A percentile compares a stretch with the other conserved stretches of the same genome.
Conservation (phyloP, 2,329 filamentous ascomycete species). For the Sclerotinia spermophila region DNA sequence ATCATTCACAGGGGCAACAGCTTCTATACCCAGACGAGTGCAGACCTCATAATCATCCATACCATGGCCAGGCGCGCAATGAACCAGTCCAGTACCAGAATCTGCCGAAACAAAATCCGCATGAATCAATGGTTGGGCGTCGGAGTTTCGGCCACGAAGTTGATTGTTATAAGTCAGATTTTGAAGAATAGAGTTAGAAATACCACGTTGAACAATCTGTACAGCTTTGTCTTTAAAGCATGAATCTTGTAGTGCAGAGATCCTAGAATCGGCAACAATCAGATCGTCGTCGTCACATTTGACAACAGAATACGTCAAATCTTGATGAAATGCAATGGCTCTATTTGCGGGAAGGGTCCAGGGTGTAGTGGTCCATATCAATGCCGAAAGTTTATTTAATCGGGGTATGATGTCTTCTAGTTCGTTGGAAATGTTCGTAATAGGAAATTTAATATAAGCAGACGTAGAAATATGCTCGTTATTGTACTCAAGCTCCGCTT, state of each 20-base stretch:
- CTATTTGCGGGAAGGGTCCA: conserved; percentile 95
- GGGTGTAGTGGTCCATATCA: conserved; percentile 98
- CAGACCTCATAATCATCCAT: conserved; percentile 94
- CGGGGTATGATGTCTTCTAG: conserved; percentile 42
- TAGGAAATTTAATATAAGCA: conserved; percentile 77
- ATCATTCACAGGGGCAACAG: conserved; percentile 79
- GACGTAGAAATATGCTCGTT: conserved; percentile 68
- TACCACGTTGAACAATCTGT: conserved; percentile 50
- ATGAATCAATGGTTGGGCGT: conserved; percentile 67
- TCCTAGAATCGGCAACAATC: conserved; percentile 67
- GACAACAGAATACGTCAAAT: conserved; percentile 71
- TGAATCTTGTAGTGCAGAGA: conserved; percentile 54
- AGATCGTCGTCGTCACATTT: conserved; percentile 55
- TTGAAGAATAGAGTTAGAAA: conserved; percentile 63
- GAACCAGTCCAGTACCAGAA: conserved; percentile 94
- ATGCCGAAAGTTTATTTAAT: conserved; percentile 59
- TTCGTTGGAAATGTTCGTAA: conserved; percentile 48
- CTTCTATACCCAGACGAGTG: conserved; percentile 63
- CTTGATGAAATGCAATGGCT: conserved; percentile 76
- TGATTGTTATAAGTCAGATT: conserved; percentile 67
- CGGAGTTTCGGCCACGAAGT: conserved; percentile 57
- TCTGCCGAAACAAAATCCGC: conserved; percentile 85
- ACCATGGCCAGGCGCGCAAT: conserved; percentile 89
- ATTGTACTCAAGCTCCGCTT: conserved; percentile 81
- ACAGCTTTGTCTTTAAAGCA: conserved; percentile 37